These are phyloP conservation scores for Chlamydomonas reinhardtii DNA, from an alignment of 163 green algal species.

Conservation along the genomic window DNA sequence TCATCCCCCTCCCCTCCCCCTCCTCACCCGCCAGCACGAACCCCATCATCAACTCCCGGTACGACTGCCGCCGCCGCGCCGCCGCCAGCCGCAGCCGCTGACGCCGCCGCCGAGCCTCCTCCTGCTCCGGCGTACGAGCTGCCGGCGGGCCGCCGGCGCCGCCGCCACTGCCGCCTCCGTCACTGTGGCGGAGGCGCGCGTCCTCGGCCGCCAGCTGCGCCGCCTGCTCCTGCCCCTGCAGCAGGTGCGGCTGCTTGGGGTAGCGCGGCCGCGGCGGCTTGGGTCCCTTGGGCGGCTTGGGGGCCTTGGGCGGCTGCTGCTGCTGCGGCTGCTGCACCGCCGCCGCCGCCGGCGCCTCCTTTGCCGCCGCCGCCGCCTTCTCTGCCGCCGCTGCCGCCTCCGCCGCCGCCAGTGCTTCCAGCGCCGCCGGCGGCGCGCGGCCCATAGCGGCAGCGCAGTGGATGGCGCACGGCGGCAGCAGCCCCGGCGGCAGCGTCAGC, in stretches of 20 bases:
- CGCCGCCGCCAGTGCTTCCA: too few species aligned
- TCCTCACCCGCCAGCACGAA: conserved; percentile 16
- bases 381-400: too few species aligned
- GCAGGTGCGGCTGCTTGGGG: not conserved
- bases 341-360: too few species aligned
- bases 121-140: not conserved
- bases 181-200: not conserved
- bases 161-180: not conserved
- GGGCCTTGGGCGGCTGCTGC: not conserved
- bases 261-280: conserved; percentile 1
- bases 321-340: not conserved
- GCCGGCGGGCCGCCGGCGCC: not conserved
- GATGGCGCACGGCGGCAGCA: too few species aligned
- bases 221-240: not conserved
- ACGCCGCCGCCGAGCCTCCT: conserved; percentile 34
- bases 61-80: conserved; percentile 32
- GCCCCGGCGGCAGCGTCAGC: too few species aligned
- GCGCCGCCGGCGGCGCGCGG: not conserved
- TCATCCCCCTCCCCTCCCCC: too few species aligned
- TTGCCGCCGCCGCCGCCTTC: too few species aligned
- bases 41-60: conserved; percentile 37
- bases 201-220: not conserved
- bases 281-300: not conserved
- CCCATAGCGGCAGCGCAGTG: not conserved
- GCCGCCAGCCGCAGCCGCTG: conserved; percentile 21